Evolutionary conservation across 768 basidiomycete genomes (phyloP).

Genomic region (Hericium coralloides): DNA sequence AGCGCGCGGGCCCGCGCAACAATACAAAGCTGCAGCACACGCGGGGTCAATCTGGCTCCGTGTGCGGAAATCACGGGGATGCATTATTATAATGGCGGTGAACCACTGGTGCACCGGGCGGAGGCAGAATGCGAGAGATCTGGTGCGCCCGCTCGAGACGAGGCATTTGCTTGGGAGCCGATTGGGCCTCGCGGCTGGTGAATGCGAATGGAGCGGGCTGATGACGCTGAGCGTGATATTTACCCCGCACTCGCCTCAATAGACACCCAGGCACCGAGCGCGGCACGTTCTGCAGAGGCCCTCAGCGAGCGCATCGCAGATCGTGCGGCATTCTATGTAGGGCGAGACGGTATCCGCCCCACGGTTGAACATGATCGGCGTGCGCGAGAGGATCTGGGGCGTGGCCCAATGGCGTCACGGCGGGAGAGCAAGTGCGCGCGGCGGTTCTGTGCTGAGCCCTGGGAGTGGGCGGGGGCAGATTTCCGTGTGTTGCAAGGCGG

Average conservation of each 20-base stretch:
- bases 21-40: too few species aligned
- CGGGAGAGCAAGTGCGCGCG: not conserved
- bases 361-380: too few species aligned
- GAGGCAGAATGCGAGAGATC: too few species aligned
- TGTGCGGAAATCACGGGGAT: too few species aligned
- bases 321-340: not conserved
- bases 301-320: not conserved
- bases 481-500: not conserved
- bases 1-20: too few species aligned
- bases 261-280: too few species aligned
- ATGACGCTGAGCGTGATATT: too few species aligned
- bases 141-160: too few species aligned
- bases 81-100: too few species aligned
- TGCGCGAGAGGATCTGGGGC: not conserved
- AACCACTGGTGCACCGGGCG: too few species aligned
- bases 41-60: too few species aligned
- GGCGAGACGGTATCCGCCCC: not conserved
- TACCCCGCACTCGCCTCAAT: too few species aligned
- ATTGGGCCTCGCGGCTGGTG: not conserved
- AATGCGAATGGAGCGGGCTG: not conserved
- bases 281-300: not conserved
- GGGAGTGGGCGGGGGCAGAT: not conserved
- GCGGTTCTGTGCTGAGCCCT: not conserved
- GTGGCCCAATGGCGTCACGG: not conserved
- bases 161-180: not conserved